These are phyloP conservation scores for Diaporthe ilicicola DNA, from an alignment of 2,329 filamentous ascomycete genomes.

Conservation along the genomic window DNA sequence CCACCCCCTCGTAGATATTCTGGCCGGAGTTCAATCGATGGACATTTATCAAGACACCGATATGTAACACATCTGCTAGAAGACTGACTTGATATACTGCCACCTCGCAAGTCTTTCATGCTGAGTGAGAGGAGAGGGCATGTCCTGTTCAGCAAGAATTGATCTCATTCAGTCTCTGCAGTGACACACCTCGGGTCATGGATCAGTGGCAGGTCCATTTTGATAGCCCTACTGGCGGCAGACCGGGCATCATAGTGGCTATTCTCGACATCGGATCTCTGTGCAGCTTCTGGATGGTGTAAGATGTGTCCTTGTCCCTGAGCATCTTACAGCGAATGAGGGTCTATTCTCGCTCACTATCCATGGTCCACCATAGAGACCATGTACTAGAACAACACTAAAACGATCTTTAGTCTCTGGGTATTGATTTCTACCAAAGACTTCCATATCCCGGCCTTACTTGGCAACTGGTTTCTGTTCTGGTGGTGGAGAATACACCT, in stretches of 20 bases:
- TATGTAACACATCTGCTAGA: neutral
- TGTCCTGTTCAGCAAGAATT: neutral
- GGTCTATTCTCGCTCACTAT: neutral
- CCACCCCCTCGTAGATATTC: neutral
- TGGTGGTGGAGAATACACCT: neutral
- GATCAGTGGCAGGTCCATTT: constrained; percentile 62
- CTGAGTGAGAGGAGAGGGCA: neutral
- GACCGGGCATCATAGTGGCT: constrained; percentile 59
- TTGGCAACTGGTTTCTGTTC: neutral
- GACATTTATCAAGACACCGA: neutral
- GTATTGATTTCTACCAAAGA: neutral
- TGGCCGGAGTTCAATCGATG: no score
- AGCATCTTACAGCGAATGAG: neutral
- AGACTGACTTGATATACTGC: neutral
- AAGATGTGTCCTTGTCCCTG: neutral
- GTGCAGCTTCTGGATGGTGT: constrained; percentile 51
- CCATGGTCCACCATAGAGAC: no score
- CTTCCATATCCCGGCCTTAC: neutral
- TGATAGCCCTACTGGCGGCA: constrained; percentile 50
- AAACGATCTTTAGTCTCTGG: neutral
- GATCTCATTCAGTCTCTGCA: neutral
- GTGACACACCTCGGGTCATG: constrained; percentile 66
- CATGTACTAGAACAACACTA: no score
- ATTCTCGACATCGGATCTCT: constrained; percentile 62
- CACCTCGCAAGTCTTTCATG: no score